Evolutionary conservation across 164 flowering plant genomes (phyloP).

Genomic region (Santalum album): DNA sequence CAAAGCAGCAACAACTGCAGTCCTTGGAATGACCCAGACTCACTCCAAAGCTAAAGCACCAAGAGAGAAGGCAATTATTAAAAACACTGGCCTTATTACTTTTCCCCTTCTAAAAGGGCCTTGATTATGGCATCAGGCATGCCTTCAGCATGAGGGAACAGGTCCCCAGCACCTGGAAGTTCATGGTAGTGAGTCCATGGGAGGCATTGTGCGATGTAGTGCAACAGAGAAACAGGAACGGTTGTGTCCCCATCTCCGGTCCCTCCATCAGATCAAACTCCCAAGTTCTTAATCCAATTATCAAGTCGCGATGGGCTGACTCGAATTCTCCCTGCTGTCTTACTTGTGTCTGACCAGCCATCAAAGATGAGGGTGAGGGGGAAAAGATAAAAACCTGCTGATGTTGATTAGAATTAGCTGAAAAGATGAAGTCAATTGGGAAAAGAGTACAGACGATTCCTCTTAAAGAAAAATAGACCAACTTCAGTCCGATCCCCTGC

Average conservation of each 20-base stretch:
- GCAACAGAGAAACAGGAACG: slow-evolving; percentile 43
- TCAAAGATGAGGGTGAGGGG: neutral
- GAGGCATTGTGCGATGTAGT: slow-evolving; percentile 40
- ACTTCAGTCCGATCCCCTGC: too few relatives aligned
- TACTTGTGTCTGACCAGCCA: slow-evolving; percentile 30
- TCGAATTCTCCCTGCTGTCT: slow-evolving; percentile 62
- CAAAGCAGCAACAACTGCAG: too few relatives aligned
- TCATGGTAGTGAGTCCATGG: slow-evolving; percentile 76
- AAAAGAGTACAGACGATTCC: too few relatives aligned
- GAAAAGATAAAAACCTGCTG: too few relatives aligned
- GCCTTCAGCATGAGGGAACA: slow-evolving; percentile 36
- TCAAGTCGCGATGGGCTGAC: slow-evolving; percentile 47
- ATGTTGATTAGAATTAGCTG: too few relatives aligned
- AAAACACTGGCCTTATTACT: slow-evolving; percentile 1
- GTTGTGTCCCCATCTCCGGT: slow-evolving; percentile 59
- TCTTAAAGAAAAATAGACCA: too few relatives aligned
- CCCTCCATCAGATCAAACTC: slow-evolving; percentile 66
- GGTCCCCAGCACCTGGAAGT: slow-evolving; percentile 48
- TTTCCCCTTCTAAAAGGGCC: slow-evolving; percentile 19
- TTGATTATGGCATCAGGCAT: slow-evolving; percentile 24
- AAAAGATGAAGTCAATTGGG: too few relatives aligned
- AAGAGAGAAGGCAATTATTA: neutral
- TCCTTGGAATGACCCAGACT: neutral
- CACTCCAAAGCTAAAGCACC: neutral
- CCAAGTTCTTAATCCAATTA: slow-evolving; percentile 60